Base-by-base conservation (phyloP, 768 basidiomycete genomes). In the Mycena indigotica region DNA sequence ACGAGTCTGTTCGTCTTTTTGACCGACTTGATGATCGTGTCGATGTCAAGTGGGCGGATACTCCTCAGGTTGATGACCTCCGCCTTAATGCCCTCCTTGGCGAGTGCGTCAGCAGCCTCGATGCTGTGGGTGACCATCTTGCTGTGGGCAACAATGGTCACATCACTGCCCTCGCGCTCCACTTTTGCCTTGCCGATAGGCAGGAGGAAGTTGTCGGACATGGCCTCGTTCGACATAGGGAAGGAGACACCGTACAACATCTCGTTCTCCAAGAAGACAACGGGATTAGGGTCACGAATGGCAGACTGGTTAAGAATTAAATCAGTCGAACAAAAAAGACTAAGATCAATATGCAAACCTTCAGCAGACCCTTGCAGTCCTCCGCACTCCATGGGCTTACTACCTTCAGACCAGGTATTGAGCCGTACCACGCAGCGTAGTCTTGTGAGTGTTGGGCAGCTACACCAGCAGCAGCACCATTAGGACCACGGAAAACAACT, bases 191-290 rank as follows among this genome's bases (percentile, higher is more conserved):
- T 98, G 70, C 97, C 97, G 69, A 99, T 97, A 30, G 95, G 96
- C 53, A 98, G 79, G 41, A 95, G 74, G 84, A 94, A 99, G 77
- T 92, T 85, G 72, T 95, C 92, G 52, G 93, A 94, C 87, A 97
- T 87, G 66, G 94, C 95, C 68, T 95, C 95, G 62, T 86, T 73
- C 25, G 94, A 93, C 88, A 98, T 89, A 50, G 95, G 95, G 89
- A 98, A 99, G 30, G 89, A 84, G 62, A 95, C 87, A 75, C 97
- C 97, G 78, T 99, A 99, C 72, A 99, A 75, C 86, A 99, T 94
- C 75, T 99, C 97, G 77, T 99, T 99, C 73, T 99, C 97, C 52
- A 99, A 89, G 84, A 99, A 95, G 65, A 98, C 95, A 65, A 98
- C 91, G 15, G 95, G 95, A 79, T 96, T 98, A 53, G 95, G 95